Evolutionary conservation across 805 yeast genomes (phyloP).

Genomic region (Lachancea sp.): DNA sequence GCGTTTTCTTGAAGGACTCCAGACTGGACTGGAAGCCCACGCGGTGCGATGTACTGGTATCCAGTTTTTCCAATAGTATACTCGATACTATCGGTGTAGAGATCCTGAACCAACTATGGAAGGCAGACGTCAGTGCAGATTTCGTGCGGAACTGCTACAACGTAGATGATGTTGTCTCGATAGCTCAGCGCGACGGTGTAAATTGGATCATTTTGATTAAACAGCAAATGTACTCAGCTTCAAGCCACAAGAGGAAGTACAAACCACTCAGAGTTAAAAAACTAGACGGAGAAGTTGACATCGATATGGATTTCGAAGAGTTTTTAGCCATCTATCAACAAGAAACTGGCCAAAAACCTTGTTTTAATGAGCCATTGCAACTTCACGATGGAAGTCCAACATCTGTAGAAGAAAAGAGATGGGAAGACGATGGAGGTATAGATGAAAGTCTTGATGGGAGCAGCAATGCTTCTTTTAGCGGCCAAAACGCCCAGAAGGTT

Average conservation of each 20-base stretch:
- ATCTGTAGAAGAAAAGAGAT: constrained; percentile 18
- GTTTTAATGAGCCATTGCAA: constrained; percentile 12
- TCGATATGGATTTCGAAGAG: constrained; percentile 69
- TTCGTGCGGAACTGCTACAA: constrained; percentile 39
- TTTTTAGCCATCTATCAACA: constrained; percentile 41
- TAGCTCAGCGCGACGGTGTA: constrained; percentile 64
- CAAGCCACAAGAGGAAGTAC: constrained; percentile 43
- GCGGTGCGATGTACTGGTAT: constrained; percentile 77
- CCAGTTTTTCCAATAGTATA: constrained; percentile 54
- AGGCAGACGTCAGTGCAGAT: constrained; percentile 73
- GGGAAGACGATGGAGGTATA: constrained; percentile 29
- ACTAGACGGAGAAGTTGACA: constrained; percentile 51
- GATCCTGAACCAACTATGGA: constrained; percentile 64
- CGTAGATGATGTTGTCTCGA: constrained; percentile 58
- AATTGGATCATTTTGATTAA: constrained; percentile 74
- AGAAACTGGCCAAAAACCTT: constrained; percentile 20
- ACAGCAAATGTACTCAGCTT: constrained; percentile 42
- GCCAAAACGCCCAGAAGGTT: constrained; percentile 43
- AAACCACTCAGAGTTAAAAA: constrained; percentile 75
- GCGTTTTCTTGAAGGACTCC: constrained; percentile 31
- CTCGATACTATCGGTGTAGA: constrained; percentile 58
- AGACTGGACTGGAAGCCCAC: constrained; percentile 45
- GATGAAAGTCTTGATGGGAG: constrained; percentile 28
- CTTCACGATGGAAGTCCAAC: constrained; percentile 21
- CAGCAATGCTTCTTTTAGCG: constrained; percentile 15